Percentiles rank a stretch among this genome's conserved stretches.
Evolutionary conservation across 208 protist species (phyloP).

Genomic region (Crithidia thermophila): DNA sequence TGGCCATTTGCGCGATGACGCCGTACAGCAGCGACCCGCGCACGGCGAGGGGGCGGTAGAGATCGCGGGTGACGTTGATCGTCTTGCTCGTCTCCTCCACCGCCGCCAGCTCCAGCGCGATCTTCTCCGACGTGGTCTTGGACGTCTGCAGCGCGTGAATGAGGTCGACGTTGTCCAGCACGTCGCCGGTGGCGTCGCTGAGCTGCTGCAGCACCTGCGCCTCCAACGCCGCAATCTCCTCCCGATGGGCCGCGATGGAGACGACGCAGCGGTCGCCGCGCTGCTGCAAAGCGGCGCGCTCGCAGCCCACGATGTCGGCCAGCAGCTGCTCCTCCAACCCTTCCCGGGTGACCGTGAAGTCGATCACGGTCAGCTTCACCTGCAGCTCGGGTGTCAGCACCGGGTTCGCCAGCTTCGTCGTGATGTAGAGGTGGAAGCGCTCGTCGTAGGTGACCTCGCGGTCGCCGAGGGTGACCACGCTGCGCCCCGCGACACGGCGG

Average conservation of each 20-base stretch:
- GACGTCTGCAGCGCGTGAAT: slow-evolving; percentile 93
- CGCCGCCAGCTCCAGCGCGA: slow-evolving; percentile 87
- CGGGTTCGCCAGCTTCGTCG: slow-evolving; percentile 95
- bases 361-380: slow-evolving; percentile 92
- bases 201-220: slow-evolving; percentile 94
- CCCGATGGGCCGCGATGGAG: slow-evolving; percentile 92
- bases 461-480: slow-evolving; percentile 93
- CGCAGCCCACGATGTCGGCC: slow-evolving; percentile 85
- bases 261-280: slow-evolving; percentile 90
- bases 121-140: slow-evolving; percentile 91
- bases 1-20: slow-evolving; percentile 90
- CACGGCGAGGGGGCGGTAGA: slow-evolving; percentile 91
- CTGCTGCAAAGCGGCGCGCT: slow-evolving; percentile 88
- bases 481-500: slow-evolving; percentile 81
- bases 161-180: slow-evolving; percentile 95
- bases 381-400: slow-evolving; percentile 95
- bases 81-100: slow-evolving; percentile 93
- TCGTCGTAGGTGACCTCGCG: slow-evolving; percentile 94
- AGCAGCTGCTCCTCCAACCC: slow-evolving; percentile 94
- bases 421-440: slow-evolving; percentile 95
- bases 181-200: slow-evolving; percentile 91
- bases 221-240: slow-evolving; percentile 93
- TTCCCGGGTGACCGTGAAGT: slow-evolving; percentile 93
- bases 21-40: slow-evolving; percentile 96
- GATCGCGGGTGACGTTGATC: slow-evolving; percentile 91